Conservation (phyloP, 306 rosid genomes). For the Psophocarpus tetragonolobus region DNA sequence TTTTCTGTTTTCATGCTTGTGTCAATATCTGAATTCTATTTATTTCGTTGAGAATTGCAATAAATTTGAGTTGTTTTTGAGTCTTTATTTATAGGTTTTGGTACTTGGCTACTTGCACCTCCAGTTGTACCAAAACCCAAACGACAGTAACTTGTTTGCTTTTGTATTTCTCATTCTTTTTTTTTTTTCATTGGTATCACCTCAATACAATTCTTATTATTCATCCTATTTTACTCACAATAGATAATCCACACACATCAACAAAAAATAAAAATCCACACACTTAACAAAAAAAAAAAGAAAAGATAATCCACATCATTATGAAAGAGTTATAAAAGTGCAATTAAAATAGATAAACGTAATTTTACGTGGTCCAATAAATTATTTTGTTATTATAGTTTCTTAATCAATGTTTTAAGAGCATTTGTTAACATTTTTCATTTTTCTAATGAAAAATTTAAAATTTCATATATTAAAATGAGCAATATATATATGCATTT, state of each 20-base stretch:
- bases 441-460: too few relatives aligned
- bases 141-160: neutral
- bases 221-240: neutral
- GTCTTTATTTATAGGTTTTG: slow-evolving; percentile 1
- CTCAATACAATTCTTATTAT: neutral
- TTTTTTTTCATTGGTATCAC: neutral
- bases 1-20: slow-evolving; percentile 31
- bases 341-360: too few relatives aligned
- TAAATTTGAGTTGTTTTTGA: slow-evolving; percentile 25
- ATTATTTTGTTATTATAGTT: too few relatives aligned
- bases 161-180: neutral
- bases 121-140: neutral
- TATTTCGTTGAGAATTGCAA: slow-evolving; percentile 29
- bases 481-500: neutral
- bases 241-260: neutral
- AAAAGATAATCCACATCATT: too few relatives aligned
- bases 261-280: too few relatives aligned
- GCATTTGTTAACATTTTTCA: too few relatives aligned
- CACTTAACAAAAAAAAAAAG: too few relatives aligned
- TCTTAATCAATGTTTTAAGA: too few relatives aligned
- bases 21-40: slow-evolving; percentile 42
- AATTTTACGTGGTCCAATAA: too few relatives aligned
- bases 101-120: neutral
- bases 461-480: neutral
- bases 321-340: too few relatives aligned